A percentile compares a stretch with the other conserved stretches of the same genome.
Conservation (phyloP, 2,329 filamentous ascomycete genomes). For the Colletotrichum nymphaeae region DNA sequence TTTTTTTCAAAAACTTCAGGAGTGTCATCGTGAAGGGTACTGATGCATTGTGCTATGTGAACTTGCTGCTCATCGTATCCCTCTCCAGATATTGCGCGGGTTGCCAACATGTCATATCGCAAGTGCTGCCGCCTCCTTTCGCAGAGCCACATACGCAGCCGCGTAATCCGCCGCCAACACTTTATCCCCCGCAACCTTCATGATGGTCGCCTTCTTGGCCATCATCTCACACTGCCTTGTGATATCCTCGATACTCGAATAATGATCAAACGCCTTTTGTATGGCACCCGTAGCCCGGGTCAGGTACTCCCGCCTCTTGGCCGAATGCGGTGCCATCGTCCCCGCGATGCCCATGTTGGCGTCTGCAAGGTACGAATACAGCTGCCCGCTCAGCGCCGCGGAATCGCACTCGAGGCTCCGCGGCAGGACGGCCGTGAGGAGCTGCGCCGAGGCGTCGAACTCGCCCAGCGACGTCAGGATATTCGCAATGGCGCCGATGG, state of each 20-base stretch:
- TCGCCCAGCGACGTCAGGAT: conserved; percentile 79
- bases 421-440: conserved; percentile 78
- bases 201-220: conserved; percentile 84
- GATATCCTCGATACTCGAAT: conserved; percentile 74
- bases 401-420: conserved; percentile 80
- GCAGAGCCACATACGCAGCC: conserved; percentile 71
- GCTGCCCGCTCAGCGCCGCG: conserved; percentile 68
- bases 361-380: conserved; percentile 80
- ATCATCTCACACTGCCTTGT: conserved; percentile 81
- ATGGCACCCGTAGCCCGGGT: conserved; percentile 69
- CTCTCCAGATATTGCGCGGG: background rate
- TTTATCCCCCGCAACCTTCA: conserved; percentile 75
- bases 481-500: conserved; percentile 73
- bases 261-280: conserved; percentile 73
- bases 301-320: conserved; percentile 65
- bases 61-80: background rate
- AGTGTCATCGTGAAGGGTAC: background rate
- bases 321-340: conserved; percentile 52
- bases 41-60: background rate
- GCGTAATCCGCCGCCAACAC: conserved; percentile 74
- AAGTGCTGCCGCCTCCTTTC: conserved; percentile 44
- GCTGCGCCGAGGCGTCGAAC: conserved; percentile 72
- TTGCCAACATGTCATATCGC: conserved; percentile 7
- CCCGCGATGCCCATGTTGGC: conserved; percentile 83
- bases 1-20: background rate